Base-by-base conservation (phyloP, 23 red algal genomes). In the Chondrus crispus region DNA sequence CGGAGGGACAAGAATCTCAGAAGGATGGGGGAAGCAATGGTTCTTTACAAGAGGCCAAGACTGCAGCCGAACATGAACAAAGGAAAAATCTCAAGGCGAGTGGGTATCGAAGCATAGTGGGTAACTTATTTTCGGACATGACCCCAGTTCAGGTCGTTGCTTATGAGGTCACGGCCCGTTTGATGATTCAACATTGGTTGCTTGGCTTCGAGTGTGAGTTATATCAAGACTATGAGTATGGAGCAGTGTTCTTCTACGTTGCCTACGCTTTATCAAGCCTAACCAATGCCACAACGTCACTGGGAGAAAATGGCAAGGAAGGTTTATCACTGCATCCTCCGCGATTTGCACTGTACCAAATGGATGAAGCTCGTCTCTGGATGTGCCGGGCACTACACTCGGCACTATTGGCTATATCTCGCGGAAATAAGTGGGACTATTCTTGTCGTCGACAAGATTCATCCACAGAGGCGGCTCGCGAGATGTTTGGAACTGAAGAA, bases 181-280 rank as follows among this genome's bases (percentile, higher is more conserved):
- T 92, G 30, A 84, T 92, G 89, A 54, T 89, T 52, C 93, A 95
- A n/a, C 93, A 95, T 52, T 88, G 87, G 81, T 83, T 95, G 69
- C 81, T 95, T 48, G 93, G 93, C 19, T 95, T 95, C 63, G 93
- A 95, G 35, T 95, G 93, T 63, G 74, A 95, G 5, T 63, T 95
- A 36, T 95, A 95, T 55, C 86, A 95, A 49, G 54, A 42, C 18
- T 80, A 74, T 75, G 93, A 95, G 51, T 95, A 89, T 57, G 68
- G 68, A 57, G 82, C 93, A 0, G 84, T 95, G 20, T 95, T 71
- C 46, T 95, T 95, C 50, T 68, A 91, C 40, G 62, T 95, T 48
- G 93, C 72, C 19, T 89, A 95, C 40, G 79, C 89, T 50, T 53
- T 92, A 7, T 83, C 76, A 46, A 58, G 76, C 46, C 53, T 84